Percentiles rank a stretch among this genome's conserved stretches.
Conservation (phyloP, 768 basidiomycete species). For the Lactarius hengduanensis region DNA sequence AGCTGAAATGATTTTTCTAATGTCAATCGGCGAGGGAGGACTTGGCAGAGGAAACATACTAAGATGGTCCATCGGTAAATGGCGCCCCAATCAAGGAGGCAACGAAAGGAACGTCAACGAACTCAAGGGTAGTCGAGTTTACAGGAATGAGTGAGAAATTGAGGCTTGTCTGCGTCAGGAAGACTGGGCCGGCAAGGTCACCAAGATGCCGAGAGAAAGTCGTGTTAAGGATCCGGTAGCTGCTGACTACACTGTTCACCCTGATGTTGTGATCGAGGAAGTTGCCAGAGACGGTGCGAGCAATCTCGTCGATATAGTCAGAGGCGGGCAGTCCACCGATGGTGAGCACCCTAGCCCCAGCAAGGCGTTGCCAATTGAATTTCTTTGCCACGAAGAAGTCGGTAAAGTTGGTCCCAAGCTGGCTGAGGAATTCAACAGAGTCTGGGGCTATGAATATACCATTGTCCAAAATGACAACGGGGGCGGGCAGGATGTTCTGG, state of each 20-base stretch:
- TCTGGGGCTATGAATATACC: slow-evolving; percentile 54
- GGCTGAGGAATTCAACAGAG: slow-evolving; percentile 48
- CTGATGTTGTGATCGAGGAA: no score
- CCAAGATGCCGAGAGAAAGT: slow-evolving; percentile 59
- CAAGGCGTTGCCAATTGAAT: slow-evolving; percentile 57
- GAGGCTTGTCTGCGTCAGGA: slow-evolving; percentile 47
- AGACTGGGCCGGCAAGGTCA: slow-evolving; percentile 52
- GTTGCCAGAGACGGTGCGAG: no score
- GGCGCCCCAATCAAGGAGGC: slow-evolving; percentile 45
- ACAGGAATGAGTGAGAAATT: slow-evolving; percentile 48
- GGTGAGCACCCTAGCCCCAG: no score
- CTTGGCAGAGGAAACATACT: slow-evolving; percentile 39
- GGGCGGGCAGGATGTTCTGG: slow-evolving; percentile 54
- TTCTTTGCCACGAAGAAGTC: slow-evolving; percentile 42
- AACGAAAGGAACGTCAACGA: slow-evolving; percentile 52
- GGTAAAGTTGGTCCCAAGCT: slow-evolving; percentile 47
- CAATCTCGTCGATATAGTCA: no score
- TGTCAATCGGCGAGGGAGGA: neutral
- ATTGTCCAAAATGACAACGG: slow-evolving; percentile 36
- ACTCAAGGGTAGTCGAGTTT: slow-evolving; percentile 48
- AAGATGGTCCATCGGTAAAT: slow-evolving; percentile 53
- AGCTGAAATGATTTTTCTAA: slow-evolving; percentile 38
- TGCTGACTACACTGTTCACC: slow-evolving; percentile 44
- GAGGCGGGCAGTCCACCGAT: no score
- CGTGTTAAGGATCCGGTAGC: slow-evolving; percentile 46